Evolutionary conservation across 78 protist genomes (phyloP), one percentile per base, ranked within the genome.

Genomic region (Speleostelium caveatum): DNA sequence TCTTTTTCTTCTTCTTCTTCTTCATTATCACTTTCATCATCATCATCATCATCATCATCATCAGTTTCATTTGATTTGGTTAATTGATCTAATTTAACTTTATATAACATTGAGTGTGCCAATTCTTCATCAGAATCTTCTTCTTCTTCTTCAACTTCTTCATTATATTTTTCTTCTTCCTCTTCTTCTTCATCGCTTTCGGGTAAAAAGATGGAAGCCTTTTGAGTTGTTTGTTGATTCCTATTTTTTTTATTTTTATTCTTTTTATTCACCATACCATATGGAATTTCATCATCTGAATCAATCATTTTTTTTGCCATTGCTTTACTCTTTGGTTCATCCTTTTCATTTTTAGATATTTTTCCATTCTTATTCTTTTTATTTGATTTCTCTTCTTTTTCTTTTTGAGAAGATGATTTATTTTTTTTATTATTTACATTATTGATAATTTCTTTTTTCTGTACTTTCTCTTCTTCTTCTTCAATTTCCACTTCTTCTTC

Each of bases 211-310:
- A 1, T 45, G n/a, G n/a, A n/a, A n/a, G n/a, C n/a, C n/a, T n/a
- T n/a, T n/a, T n/a, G n/a, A n/a, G n/a, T n/a, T n/a, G n/a, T n/a
- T n/a, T n/a, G n/a, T n/a, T n/a, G n/a, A n/a, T n/a, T n/a, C n/a
- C n/a, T n/a, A 60, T 26, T 74, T 28, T 75, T 63, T 21, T 33
- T 72, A 49, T 55, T 51, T 22, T 38, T 73, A 16, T 73, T 73
- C 22, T 26, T 58, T 42, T 76, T 45, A 16, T 76, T 76, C 30
- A 42, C 39, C 56, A 72, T 42, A 30, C 39, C 78, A 53, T 72
- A 45, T 21, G 28, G 65, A 53, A 45, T 14, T 14, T 72, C 78
- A 38, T 22, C 67, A 26, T 68, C 75, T 19, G 73, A 65, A 65
- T 67, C 24, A 38, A 22, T 22, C 0, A 36, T 66, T 51, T 19